These are phyloP conservation scores for Thinopyrum elongatum DNA, from an alignment of 176 grass and related monocot species.

Conservation along the genomic window DNA sequence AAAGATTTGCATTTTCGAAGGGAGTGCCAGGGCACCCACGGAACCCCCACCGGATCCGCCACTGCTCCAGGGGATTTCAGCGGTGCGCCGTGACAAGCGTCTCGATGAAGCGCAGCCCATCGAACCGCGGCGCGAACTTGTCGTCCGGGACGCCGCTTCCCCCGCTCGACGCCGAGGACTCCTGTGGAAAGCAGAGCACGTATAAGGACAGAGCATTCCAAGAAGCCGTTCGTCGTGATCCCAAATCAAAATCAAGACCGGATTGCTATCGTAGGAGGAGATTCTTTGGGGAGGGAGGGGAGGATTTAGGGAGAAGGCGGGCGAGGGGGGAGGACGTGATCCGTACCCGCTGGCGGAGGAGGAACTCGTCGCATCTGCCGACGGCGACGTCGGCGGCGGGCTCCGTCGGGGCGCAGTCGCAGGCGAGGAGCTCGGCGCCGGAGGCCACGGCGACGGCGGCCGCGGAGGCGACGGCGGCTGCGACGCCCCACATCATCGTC, in stretches of 20 bases:
- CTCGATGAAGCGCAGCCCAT: constrained; percentile 59
- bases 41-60: no score
- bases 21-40: no score
- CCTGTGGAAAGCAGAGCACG: not conserved
- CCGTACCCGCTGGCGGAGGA: constrained; percentile 28
- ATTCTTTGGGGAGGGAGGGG: no score
- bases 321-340: not conserved
- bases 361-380: constrained; percentile 39
- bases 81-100: constrained; percentile 59
- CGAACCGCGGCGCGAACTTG: constrained; percentile 52
- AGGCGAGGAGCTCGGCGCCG: constrained; percentile 43
- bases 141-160: not conserved
- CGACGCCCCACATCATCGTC: constrained; percentile 47
- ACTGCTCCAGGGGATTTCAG: no score
- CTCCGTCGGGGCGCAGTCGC: constrained; percentile 22
- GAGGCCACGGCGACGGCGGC: constrained; percentile 44
- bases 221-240: not conserved
- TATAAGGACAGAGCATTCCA: not conserved
- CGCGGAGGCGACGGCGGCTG: constrained; percentile 38
- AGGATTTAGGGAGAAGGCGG: not conserved
- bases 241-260: not conserved
- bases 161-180: not conserved
- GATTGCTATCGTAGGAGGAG: not conserved
- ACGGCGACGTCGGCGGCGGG: not conserved
- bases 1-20: no score